Evolutionary conservation across 1,139 yeast genomes (phyloP).

Genomic region (Hansenula lynferdii): DNA sequence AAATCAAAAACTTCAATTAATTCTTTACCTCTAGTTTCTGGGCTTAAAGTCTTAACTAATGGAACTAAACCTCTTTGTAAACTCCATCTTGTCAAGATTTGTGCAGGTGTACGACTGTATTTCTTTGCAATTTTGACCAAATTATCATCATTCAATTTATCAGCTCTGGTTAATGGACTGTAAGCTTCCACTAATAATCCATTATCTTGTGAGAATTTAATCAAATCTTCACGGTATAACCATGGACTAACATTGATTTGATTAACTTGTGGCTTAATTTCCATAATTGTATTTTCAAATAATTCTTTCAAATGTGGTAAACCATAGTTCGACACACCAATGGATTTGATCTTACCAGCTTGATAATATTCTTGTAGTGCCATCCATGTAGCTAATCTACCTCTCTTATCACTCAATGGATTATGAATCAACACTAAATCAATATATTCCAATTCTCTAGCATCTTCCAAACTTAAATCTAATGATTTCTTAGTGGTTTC

Average conservation of each 20-base stretch:
- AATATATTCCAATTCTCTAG: conserved; percentile 28
- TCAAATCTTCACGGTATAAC: conserved; percentile 31
- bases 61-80: conserved; percentile 29
- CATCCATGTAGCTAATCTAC: conserved; percentile 35
- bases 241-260: conserved; percentile 48
- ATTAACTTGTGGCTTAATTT: conserved; percentile 37
- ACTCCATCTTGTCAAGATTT: background rate
- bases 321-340: conserved; percentile 43
- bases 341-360: conserved; percentile 29
- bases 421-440: conserved; percentile 35
- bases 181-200: background rate
- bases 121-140: background rate
- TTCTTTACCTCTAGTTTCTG: conserved; percentile 23
- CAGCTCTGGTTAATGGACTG: background rate
- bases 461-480: conserved; percentile 27
- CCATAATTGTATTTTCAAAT: conserved; percentile 32
- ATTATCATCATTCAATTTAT: background rate
- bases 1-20: background rate
- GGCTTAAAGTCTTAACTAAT: conserved; percentile 34
- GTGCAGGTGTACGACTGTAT: background rate
- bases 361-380: conserved; percentile 38
- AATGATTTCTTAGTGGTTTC: conserved; percentile 32
- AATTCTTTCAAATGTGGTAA: conserved; percentile 34
- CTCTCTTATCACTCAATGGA: conserved; percentile 25
- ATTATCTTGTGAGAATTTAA: background rate